Evolutionary conservation across 75 land plant genomes (phyloP).

Genomic region (Picea sitchensis): DNA sequence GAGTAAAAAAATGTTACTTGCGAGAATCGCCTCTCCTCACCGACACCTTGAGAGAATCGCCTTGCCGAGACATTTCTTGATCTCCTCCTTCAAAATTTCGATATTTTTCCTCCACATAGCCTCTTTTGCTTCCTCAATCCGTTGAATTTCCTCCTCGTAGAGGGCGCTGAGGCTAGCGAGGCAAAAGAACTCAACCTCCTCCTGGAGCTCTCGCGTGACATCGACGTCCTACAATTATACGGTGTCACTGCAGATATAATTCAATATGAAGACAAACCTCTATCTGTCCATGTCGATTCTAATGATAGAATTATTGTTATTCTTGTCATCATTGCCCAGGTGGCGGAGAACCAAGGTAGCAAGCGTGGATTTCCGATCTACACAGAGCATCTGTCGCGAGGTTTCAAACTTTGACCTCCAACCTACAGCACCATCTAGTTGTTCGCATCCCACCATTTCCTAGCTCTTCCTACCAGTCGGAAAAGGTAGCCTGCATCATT

Average conservation of each 20-base stretch:
- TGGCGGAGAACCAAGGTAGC: constrained; percentile 25
- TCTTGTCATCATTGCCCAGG: not conserved
- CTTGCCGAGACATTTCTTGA: not conserved
- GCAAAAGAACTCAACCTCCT: constrained; percentile 29
- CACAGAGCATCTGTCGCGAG: constrained; percentile 25
- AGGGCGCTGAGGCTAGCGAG: constrained; percentile 14
- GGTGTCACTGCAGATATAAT: constrained; percentile 32
- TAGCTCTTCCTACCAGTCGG: too few species aligned
- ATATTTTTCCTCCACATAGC: constrained; percentile 1
- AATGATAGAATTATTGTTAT: not conserved
- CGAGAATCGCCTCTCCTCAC: too few species aligned
- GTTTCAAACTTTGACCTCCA: constrained; percentile 26
- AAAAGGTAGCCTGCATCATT: too few species aligned
- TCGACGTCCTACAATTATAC: constrained; percentile 27
- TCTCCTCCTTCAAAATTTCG: constrained; percentile 11
- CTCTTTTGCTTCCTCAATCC: constrained; percentile 16
- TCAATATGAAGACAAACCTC: constrained; percentile 27
- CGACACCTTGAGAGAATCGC: too few species aligned
- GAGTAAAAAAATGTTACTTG: too few species aligned
- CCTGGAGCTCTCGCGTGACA: constrained; percentile 19
- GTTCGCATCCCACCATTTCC: too few species aligned
- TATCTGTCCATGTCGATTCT: constrained; percentile 31
- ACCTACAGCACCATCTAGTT: constrained; percentile 18
- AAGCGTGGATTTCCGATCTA: constrained; percentile 24
- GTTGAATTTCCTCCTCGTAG: constrained; percentile 31